Percentiles rank a stretch among this genome's conserved stretches.
phyloP scores from a whole-genome alignment of 2,329 filamentous ascomycete genomes.

The Microsporum canis region DNA sequence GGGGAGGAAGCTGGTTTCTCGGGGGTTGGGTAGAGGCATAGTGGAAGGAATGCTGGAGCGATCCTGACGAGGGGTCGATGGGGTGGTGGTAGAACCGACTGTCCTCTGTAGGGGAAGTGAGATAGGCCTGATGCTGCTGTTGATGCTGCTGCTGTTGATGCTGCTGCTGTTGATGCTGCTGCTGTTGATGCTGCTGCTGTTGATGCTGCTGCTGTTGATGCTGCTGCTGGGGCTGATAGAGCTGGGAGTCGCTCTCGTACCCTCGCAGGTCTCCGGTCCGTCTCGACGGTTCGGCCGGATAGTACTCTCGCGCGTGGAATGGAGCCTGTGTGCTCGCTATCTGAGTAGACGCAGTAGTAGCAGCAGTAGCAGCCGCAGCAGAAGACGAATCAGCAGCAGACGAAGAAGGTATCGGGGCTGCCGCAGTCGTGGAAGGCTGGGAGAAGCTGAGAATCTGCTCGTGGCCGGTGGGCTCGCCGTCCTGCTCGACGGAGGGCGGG shows the following conservation, averaged over 20 bases:
- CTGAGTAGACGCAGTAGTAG: neutral
- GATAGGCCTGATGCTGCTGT: neutral
- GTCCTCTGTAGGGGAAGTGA: slow-evolving; percentile 39
- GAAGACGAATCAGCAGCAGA: neutral
- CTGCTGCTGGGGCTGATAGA: slow-evolving; percentile 6
- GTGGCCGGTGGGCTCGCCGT: slow-evolving; percentile 39
- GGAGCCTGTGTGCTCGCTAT: neutral
- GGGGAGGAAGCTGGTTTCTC: neutral
- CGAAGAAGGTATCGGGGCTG: neutral
- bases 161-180: slow-evolving; percentile 6
- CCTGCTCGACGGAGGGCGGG: slow-evolving; percentile 69
- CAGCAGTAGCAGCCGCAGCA: neutral
- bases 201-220: neutral
- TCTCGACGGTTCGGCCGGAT: neutral
- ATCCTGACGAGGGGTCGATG: slow-evolving; percentile 10
- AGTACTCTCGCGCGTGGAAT: neutral
- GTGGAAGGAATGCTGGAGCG: neutral
- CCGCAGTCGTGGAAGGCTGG: neutral
- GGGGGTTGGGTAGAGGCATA: neutral
- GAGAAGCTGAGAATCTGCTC: slow-evolving; percentile 20
- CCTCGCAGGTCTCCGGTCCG: neutral
- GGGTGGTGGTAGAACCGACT: slow-evolving; percentile 23
- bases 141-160: neutral
- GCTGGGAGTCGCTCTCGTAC: neutral
- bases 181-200: slow-evolving; percentile 5